Base-by-base conservation (phyloP, 140 eudicot genomes). In the Erigeron philadelphicus region DNA sequence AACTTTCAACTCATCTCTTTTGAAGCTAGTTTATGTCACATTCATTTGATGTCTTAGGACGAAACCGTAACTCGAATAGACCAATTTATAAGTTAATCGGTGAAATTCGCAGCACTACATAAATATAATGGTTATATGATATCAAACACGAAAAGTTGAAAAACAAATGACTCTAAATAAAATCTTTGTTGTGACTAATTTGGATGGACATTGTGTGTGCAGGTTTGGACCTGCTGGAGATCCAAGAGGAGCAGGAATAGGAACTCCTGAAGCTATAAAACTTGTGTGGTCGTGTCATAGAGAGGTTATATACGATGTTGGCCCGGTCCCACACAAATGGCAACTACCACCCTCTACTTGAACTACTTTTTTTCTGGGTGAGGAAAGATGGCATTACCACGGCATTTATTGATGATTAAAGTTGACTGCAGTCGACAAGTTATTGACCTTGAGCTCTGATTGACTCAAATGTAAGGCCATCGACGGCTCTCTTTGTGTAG, bases 181-280 rank as follows among this genome's bases (percentile, higher is more conserved):
- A 31, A 5, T n/a, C n/a, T n/a, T n/a, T n/a, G 4, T 50, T 11
- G 46, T 61, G 77, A 68, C 3, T 16, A 41, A 55, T 3, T 55
- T 23, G 12, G 41, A 64, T 1, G 21, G 25, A 16, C 25, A 9
- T 21, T 21, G n/a, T 54, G 31, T 47, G 57, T 50, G 16, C 77
- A 92, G 96, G 98, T 92, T 92, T 74, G 98, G 98, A 48, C 98
- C 98, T 2, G 95, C 96, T 13, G 96, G 98, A 80, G 98, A 92
- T 83, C 98, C 98, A 0, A 81, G 90, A 75, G 98, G 98, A 44
- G 98, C 98, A 8, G 98, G 98, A 54, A 92, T 92, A n/a, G 98
- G 98, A 18, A 92, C 98, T 41, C 96, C 96, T 1, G 98, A 92
- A 76, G 98, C 98, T 57, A 86, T 92, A 87, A 92, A 79, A 68